Evolutionary conservation across 345 rosid genomes (phyloP), one percentile per base, ranked within the genome.

Genomic region (Aquilaria yunnanensis): DNA sequence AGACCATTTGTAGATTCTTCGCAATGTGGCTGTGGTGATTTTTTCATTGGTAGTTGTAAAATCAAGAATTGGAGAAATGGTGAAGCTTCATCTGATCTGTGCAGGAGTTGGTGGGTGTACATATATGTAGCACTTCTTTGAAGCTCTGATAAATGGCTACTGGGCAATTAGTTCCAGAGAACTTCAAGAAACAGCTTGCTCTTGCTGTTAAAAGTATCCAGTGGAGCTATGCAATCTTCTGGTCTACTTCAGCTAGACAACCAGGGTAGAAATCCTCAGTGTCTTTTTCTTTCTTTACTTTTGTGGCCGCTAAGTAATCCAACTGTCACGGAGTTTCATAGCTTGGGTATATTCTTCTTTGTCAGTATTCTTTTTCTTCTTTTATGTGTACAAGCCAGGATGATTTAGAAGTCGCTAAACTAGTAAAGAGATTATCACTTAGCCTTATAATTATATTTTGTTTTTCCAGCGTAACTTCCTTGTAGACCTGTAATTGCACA

Each of bases 141-240:
- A 12, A 31, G 32, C 13, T 49, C 68, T 69, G 63, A 14, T 23
- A 60, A 34, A 75, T 78, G 82, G 76, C 68, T 66, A 54, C 74
- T 68, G 77, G 72, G 51, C 34, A 62, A 47, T 64, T 56, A 14
- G 55, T 80, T 37, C 81, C 83, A 31, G 81, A 77, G 62, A 81
- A 76, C 67, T 74, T 89, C 75, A 89, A 80, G 91, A 75, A 80
- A 76, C 87, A 78, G 62, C 91, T 92, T 54, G 90, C 96, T 63
- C 78, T 87, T 74, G 89, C 96, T 59, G 91, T 89, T 60, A 81
- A 88, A 62, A 89, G 74, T 69, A 82, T 84, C 62, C 96, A 87
- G 49, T 92, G 98, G 98, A 87, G 96, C 77, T 92, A 87, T 67
- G 96, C 85, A 72, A 87, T 92, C 60, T 92, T 89, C 72, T 95